Evolutionary conservation across 441 rosid species (phyloP), one percentile per base, ranked within the genome.

Genomic region (Dalechampia spathulata): DNA sequence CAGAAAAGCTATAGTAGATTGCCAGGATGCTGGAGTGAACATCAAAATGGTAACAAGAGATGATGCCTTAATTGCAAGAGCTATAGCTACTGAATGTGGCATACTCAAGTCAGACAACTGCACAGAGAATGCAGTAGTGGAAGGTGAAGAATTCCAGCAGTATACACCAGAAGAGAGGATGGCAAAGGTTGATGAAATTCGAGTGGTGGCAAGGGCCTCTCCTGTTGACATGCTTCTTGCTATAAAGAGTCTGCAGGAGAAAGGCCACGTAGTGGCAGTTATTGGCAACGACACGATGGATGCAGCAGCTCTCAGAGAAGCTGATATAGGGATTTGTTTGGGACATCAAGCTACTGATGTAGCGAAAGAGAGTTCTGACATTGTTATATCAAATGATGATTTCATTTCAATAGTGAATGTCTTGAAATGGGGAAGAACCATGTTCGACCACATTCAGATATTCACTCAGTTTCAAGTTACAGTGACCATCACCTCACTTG

Each of bases 401-500:
- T 78, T 81, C 9, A 57, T 78, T 19, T 66, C 83, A 0, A 70
- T 76, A 8, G 75, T 42, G 13, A 81, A 74, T 0, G 78, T 81
- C 21, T 21, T 75, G 55, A 63, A 15, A 28, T 78, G 81, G 81
- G 86, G 86, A 15, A 63, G 86, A 20, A 72, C 80, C 13, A 81
- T 80, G 10, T 75, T 68, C 65, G 71, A 43, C 69, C 77, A 77
- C 75, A 78, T 80, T 39, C 77, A 80, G 30, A 80, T 75, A 49
- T 80, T 80, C 49, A 61, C 77, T 50, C 81, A 77, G n/a, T 80
- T 80, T 62, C 83, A 80, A 44, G 81, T 78, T 8, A 81, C 83
- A 0, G 80, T 78, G 21, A 81, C 75, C 41, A 70, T 78, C 15
- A 76, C 74, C 0, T 78, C 79, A 0, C 59, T 76, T 0, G 64